Evolutionary conservation across 2,329 filamentous ascomycete genomes (phyloP).

Genomic region (Aotearoamyces nothofagi): DNA sequence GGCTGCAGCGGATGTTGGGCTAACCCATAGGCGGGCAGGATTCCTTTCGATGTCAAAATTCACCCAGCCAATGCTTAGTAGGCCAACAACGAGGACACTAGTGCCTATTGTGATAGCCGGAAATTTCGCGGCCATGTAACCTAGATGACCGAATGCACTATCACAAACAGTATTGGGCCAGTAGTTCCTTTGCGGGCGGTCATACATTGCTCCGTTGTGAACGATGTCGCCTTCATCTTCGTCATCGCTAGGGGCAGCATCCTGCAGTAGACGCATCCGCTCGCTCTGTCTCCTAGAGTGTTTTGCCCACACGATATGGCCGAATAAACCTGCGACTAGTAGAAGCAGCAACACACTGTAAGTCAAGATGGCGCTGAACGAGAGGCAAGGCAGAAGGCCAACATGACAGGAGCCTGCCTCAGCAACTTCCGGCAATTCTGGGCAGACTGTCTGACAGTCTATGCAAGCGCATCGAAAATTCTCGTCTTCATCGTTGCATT

Average conservation of each 20-base stretch:
- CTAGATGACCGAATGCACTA: slow-evolving; percentile 63
- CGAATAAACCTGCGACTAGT: slow-evolving; percentile 49
- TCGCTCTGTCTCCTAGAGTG: slow-evolving; percentile 65
- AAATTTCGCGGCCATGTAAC: slow-evolving; percentile 66
- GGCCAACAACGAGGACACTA: slow-evolving; percentile 58
- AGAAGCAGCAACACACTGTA: slow-evolving; percentile 64
- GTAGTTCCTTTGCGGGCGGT: slow-evolving; percentile 68
- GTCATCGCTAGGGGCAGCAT: slow-evolving; percentile 71
- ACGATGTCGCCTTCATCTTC: slow-evolving; percentile 86
- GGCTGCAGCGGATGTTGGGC: slow-evolving; percentile 77
- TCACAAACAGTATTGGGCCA: slow-evolving; percentile 74
- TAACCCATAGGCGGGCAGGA: slow-evolving; percentile 91
- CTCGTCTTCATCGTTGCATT: slow-evolving; percentile 80
- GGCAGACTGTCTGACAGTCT: slow-evolving; percentile 79
- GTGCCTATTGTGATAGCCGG: slow-evolving; percentile 68
- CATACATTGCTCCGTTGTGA: slow-evolving; percentile 59
- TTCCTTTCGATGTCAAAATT: slow-evolving; percentile 82
- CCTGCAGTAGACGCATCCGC: slow-evolving; percentile 73
- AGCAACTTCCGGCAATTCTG: slow-evolving; percentile 63
- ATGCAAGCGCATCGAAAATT: slow-evolving; percentile 84
- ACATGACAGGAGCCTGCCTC: slow-evolving; percentile 62
- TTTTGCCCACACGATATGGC: slow-evolving; percentile 61
- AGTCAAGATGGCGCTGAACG: slow-evolving; percentile 77
- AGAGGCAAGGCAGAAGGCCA: slow-evolving; percentile 79
- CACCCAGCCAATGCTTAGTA: slow-evolving; percentile 79